These are phyloP conservation scores for Heliocybe sulcata DNA, from an alignment of 1,284 basidiomycete genomes.

Conservation along the genomic window DNA sequence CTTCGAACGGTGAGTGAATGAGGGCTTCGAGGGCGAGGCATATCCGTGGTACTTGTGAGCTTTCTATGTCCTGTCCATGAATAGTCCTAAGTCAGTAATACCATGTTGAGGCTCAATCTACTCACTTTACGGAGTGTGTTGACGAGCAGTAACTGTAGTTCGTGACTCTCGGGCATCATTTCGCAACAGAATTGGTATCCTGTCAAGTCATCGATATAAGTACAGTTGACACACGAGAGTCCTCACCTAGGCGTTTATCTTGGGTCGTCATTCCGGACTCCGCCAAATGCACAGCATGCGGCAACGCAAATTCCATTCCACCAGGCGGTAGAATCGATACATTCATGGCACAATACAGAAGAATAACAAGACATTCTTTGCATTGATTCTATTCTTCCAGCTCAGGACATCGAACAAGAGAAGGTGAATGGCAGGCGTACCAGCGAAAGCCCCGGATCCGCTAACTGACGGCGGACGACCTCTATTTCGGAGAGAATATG, in stretches of 20 bases:
- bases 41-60: slow-evolving; percentile 40
- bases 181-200: slow-evolving; percentile 72
- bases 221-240: background rate
- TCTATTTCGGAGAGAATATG: slow-evolving; percentile 50
- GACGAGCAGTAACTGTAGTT: slow-evolving; percentile 73
- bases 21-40: slow-evolving; percentile 68
- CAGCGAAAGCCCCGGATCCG: slow-evolving; percentile 36
- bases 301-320: slow-evolving; percentile 57
- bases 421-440: slow-evolving; percentile 30
- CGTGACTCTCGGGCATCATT: slow-evolving; percentile 58
- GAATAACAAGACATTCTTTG: slow-evolving; percentile 53
- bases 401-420: slow-evolving; percentile 1
- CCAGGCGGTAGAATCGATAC: slow-evolving; percentile 32
- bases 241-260: slow-evolving; percentile 63
- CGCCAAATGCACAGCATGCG: slow-evolving; percentile 64
- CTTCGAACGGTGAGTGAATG: slow-evolving; percentile 47
- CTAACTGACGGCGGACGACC: slow-evolving; percentile 41
- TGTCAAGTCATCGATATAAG: slow-evolving; percentile 20
- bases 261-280: slow-evolving; percentile 53
- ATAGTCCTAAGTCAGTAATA: slow-evolving; percentile 3
- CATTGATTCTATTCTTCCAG: slow-evolving; percentile 38
- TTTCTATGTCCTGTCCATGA: slow-evolving; percentile 56
- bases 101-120: background rate
- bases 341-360: slow-evolving; percentile 61
- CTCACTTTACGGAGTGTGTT: slow-evolving; percentile 73